Base-by-base conservation (phyloP, 192 early-diverging fungal species). In the Podila minutissima region DNA sequence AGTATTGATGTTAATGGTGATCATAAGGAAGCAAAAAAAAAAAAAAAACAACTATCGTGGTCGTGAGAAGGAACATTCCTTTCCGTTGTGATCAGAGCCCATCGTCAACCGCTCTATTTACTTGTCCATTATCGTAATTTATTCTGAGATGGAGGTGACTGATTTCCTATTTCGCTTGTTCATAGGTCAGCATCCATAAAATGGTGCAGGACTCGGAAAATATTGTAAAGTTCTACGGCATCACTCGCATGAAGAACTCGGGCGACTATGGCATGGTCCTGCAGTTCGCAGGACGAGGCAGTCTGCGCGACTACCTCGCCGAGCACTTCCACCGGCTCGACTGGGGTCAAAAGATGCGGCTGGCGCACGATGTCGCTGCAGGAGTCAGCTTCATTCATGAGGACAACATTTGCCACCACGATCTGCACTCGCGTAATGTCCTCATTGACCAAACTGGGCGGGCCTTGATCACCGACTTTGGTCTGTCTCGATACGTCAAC, bases 341-440 rank as follows among this genome's bases (percentile, higher is more conserved):
- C 26, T 79, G 79, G 75, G 32, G 29, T 24, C 66, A 75, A 41
- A 77, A 74, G 37, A 62, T 85, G 37, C 41, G 74, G 20, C 75
- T 83, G 22, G 66, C 82, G 1, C 59, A 61, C 5, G 70, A 74
- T 19, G 73, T 85, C 8, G 70, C 81, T 1, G 69, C 68, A n/a
- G 84, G 81, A 26, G 68, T 85, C 57, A 72, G 48, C 48, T 71
- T 72, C 29, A 85, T 85, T 69, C 84, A 85, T 26, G 51, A 63
- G 24, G 70, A 85, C 55, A 73, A 74, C 31, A 72, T 83, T 28
- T 70, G 73, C 12, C 84, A 85, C 38, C 71, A 74, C 38, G 78
- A 85, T 37, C 71, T 85, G 9, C 77, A 81, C 31, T 81, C 77
- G 3, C 71, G 83, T 26, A 84, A 84, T 58, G 78, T 84, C n/a